Evolutionary conservation across 305 asterid genomes (phyloP).

Genomic region (Fraxinus baroniana): DNA sequence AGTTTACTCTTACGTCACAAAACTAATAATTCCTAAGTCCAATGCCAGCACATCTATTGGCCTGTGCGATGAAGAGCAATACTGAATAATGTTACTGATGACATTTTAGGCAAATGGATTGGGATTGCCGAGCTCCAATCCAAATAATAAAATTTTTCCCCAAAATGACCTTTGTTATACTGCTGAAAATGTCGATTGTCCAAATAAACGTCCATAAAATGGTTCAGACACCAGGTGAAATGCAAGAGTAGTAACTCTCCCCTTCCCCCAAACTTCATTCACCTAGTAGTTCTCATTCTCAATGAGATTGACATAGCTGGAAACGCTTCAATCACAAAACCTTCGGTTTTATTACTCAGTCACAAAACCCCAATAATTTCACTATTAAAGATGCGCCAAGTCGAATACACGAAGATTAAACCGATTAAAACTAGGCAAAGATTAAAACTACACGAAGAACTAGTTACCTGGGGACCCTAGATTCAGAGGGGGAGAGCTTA

Average conservation of each 20-base stretch:
- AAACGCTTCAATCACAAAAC: background rate
- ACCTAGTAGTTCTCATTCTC: background rate
- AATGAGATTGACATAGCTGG: background rate
- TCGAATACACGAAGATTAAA: background rate
- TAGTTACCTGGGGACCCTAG: conserved; percentile 48
- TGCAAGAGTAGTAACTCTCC: background rate
- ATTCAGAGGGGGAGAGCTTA: conserved; percentile 46
- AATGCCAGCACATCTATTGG: background rate
- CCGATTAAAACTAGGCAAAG: background rate
- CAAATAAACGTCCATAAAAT: background rate
- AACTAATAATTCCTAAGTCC: background rate
- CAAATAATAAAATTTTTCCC: background rate
- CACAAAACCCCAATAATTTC: background rate
- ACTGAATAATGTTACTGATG: background rate
- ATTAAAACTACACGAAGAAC: background rate
- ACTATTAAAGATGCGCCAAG: background rate
- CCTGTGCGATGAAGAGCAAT: background rate
- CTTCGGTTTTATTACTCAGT: background rate
- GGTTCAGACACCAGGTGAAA: background rate
- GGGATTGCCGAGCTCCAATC: background rate
- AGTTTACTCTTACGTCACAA: background rate
- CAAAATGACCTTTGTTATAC: background rate
- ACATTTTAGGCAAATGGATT: background rate
- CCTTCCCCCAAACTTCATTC: background rate
- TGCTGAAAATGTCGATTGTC: background rate